phyloP scores from a whole-genome alignment of 2,329 filamentous ascomycete genomes.

The Metarhizium guizhouense region DNA sequence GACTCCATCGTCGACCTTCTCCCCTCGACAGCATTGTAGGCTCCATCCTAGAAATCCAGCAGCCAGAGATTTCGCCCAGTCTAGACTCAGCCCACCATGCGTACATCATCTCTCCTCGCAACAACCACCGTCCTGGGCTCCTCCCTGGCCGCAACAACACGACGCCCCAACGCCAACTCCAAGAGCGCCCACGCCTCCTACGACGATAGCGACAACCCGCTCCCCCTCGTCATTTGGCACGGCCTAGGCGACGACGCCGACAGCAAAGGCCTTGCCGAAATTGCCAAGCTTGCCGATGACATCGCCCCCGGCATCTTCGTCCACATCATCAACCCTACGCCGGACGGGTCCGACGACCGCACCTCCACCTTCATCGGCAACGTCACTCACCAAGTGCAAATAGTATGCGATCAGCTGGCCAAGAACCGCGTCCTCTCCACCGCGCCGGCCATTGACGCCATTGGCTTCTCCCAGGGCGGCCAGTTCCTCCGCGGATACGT shows the following conservation, averaged over 20 bases:
- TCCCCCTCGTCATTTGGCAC: constrained; percentile 94
- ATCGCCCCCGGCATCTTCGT: constrained; percentile 59
- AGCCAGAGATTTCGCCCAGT: neutral
- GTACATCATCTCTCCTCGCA: constrained; percentile 14
- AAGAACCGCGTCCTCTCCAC: constrained; percentile 70
- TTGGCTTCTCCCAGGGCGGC: constrained; percentile 93
- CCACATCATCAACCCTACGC: constrained; percentile 7
- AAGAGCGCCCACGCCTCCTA: constrained; percentile 12
- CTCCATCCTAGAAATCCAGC: neutral
- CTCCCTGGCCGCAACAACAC: constrained; percentile 21
- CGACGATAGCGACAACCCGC: constrained; percentile 51
- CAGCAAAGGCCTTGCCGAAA: constrained; percentile 67
- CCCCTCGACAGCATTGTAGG: neutral
- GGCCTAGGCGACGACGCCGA: constrained; percentile 68
- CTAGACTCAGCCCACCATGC: constrained; percentile 5
- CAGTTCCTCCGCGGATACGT: constrained; percentile 91
- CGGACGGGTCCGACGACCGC: constrained; percentile 56
- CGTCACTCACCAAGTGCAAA: constrained; percentile 65
- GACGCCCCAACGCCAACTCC: constrained; percentile 10
- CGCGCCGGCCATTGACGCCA: constrained; percentile 75
- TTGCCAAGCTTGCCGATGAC: constrained; percentile 70
- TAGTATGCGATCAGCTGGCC: constrained; percentile 71
- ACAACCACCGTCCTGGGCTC: constrained; percentile 1
- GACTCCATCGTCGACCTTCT: neutral
- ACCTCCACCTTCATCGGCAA: constrained; percentile 87